Evolutionary conservation across 768 basidiomycete species (phyloP).

Genomic region (Gloeopeniophorella convolvens): DNA sequence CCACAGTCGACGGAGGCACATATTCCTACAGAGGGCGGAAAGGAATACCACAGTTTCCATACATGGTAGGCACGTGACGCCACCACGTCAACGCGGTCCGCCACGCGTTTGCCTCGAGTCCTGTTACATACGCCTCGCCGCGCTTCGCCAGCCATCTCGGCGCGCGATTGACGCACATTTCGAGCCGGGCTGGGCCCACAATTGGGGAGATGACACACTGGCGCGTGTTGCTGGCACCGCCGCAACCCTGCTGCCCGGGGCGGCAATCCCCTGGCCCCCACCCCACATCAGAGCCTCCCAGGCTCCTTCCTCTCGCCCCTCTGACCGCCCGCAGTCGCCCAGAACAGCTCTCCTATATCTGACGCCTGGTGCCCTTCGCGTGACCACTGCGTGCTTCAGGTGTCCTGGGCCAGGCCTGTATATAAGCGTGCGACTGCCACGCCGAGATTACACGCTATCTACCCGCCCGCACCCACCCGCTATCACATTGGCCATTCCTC

Average conservation of each 20-base stretch:
- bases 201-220: no score
- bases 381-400: neutral
- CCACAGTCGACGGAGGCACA: no score
- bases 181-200: constrained; percentile 1
- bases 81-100: no score
- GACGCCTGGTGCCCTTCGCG: neutral
- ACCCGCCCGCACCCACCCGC: no score
- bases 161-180: constrained; percentile 8
- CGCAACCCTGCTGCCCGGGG: constrained; percentile 10
- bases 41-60: neutral
- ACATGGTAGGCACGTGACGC: neutral
- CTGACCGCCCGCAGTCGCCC: neutral
- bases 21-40: no score
- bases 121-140: constrained; percentile 1
- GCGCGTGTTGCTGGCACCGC: neutral
- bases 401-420: neutral
- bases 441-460: constrained; percentile 1
- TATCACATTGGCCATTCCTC: no score
- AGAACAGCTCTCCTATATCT: constrained; percentile 1
- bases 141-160: no score
- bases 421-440: constrained; percentile 3
- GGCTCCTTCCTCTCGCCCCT: neutral
- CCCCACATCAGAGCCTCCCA: constrained; percentile 4
- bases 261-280: constrained; percentile 8
- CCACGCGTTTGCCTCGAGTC: constrained; percentile 16